These are phyloP conservation scores for Allantophomopsis lycopodina DNA, from an alignment of 2,329 filamentous ascomycete species.

Conservation along the genomic window DNA sequence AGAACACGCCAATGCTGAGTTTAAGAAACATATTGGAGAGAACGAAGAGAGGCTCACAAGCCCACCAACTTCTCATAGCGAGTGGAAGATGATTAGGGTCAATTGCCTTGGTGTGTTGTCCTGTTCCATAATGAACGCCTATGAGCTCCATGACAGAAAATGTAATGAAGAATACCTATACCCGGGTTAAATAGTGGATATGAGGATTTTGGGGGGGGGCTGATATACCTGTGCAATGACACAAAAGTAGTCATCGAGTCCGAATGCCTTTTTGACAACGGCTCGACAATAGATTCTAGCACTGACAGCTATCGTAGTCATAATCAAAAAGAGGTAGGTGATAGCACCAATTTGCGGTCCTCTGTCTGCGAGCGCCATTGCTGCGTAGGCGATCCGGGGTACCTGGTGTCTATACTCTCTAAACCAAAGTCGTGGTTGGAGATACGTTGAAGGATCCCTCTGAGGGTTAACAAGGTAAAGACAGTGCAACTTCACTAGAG, in stretches of 20 bases:
- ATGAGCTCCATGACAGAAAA: constrained; percentile 7
- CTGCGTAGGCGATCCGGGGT: no score
- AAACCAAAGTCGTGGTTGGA: no score
- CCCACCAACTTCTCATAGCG: constrained; percentile 10
- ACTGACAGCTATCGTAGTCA: constrained; percentile 3
- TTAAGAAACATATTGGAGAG: constrained; percentile 24
- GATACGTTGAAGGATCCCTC: no score
- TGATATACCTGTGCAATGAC: constrained; percentile 27
- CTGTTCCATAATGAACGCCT: constrained; percentile 10
- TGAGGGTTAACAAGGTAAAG: no score
- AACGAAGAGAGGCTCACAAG: constrained; percentile 21
- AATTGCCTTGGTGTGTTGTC: constrained; percentile 8
- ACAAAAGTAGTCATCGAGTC: constrained; percentile 33
- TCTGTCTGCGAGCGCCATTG: neutral
- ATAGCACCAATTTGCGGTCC: neutral
- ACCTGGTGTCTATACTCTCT: no score
- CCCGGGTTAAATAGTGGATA: no score
- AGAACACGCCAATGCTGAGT: constrained; percentile 25
- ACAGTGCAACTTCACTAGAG: no score
- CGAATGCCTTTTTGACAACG: constrained; percentile 26
- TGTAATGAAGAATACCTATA: constrained; percentile 7
- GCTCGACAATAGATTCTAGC: constrained; percentile 30
- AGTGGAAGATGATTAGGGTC: constrained; percentile 2
- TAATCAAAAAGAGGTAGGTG: neutral
- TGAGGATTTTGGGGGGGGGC: neutral